Conservation (phyloP, 495 filamentous ascomycete species). For the Penicillium arizonense region DNA sequence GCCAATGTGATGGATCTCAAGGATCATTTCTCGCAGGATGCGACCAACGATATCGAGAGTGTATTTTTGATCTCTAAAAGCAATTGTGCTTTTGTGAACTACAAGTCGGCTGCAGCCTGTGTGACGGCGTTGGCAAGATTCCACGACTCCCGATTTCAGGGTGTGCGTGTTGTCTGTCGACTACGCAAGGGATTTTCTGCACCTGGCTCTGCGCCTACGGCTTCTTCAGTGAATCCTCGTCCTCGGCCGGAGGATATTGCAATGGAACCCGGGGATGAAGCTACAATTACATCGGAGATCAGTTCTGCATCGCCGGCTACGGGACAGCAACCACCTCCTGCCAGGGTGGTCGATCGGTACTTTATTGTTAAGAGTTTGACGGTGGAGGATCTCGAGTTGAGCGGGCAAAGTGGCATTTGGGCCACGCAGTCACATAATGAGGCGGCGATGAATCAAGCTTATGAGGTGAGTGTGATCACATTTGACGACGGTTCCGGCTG, state of each 20-base stretch:
- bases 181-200: constrained; percentile 59
- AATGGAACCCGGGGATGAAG: neutral
- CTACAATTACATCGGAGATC: neutral
- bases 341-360: constrained; percentile 62
- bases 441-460: constrained; percentile 76
- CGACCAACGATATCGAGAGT: constrained; percentile 76
- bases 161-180: constrained; percentile 87
- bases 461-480: constrained; percentile 57
- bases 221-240: neutral
- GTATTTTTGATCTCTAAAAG: constrained; percentile 96
- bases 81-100: constrained; percentile 98
- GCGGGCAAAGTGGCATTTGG: constrained; percentile 84
- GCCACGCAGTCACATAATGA: constrained; percentile 96
- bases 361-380: constrained; percentile 96
- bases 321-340: constrained; percentile 20
- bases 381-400: constrained; percentile 90
- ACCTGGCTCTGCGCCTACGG: constrained; percentile 27
- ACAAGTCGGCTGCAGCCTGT: constrained; percentile 77
- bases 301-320: neutral
- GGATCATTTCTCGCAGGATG: constrained; percentile 84
- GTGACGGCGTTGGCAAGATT: constrained; percentile 76
- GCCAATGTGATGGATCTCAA: constrained; percentile 79
- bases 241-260: constrained; percentile 2
- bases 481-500: neutral
- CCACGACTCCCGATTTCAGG: constrained; percentile 88